Base-by-base conservation (phyloP, 2,329 filamentous ascomycete genomes). In the Blastomyces gilchristii region DNA sequence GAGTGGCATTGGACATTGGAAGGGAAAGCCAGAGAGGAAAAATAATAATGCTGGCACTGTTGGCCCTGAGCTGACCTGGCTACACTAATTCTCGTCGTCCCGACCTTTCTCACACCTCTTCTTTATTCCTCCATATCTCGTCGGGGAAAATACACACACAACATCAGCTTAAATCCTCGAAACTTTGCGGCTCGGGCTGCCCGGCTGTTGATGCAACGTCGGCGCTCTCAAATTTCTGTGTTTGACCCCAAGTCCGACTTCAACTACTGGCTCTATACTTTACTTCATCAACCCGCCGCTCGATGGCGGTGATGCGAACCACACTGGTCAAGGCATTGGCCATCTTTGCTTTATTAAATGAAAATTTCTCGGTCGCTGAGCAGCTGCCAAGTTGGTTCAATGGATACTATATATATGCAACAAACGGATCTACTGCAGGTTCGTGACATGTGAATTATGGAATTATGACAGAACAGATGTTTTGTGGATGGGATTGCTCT, bases 361-460 rank as follows among this genome's bases (percentile, higher is more conserved):
- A 43, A 45, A 54, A 14, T 25, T 60, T 60, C 28, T 47, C 47
- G 25, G 47, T 14, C 28, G 47, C 59, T 39, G 14, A 28, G 11
- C 47, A 61, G 1, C 28, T 37, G 14, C 59, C 59, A 25, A 14
- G 16, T 7, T 62, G 60, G 60, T 62, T 62, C 52, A 62, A 62
- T 22, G 60, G 60, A 47, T 62, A 62, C 11, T 61, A 52, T 39
- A 41, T 61, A 28, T 61, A 18, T 52, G 9, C n/a, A 22, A 22
- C 28, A 2, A 25, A 47, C 41, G 60, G 60, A 45, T 11, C 52
- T 8, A 54, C 60, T 45, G 22, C 49, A 52, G 49, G 49, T 52
- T 60, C 41, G 39, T 45, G 39, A 22, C 41, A n/a, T 47, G 45
- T 49, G 11, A 49, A 16, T 37, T 22, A 22, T 22, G n/a, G n/a